Evolutionary conservation across 352 stramenopile genomes (phyloP).

Genomic region (Globisporangium nunn): DNA sequence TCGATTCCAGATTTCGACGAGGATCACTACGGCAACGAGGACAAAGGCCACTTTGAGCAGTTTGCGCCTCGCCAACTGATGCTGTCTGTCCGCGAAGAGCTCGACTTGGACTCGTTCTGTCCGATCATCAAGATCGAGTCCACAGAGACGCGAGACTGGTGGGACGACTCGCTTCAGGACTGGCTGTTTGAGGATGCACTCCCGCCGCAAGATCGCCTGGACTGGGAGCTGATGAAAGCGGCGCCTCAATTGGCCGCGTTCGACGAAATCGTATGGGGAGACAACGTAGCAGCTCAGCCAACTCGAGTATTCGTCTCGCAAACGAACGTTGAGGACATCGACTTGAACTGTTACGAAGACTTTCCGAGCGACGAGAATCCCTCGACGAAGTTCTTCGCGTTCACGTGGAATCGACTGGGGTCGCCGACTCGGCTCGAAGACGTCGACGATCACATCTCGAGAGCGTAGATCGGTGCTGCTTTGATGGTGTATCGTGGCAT

Average conservation of each 20-base stretch:
- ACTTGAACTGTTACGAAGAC: slow-evolving; percentile 26
- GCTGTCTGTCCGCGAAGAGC: slow-evolving; percentile 17
- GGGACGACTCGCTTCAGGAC: slow-evolving; percentile 38
- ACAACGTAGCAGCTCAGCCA: neutral
- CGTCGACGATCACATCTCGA: neutral
- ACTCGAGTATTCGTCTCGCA: neutral
- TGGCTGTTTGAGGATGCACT: slow-evolving; percentile 31
- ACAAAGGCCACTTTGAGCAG: neutral
- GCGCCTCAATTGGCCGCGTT: neutral
- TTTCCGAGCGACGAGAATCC: slow-evolving; percentile 9
- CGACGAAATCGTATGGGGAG: slow-evolving; percentile 7
- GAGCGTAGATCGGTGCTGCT: neutral
- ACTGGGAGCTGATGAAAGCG: slow-evolving; percentile 34
- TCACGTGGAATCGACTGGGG: slow-evolving; percentile 2
- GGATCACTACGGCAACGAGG: neutral
- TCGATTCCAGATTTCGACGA: neutral
- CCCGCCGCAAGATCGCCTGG: slow-evolving; percentile 26
- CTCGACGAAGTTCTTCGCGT: slow-evolving; percentile 8
- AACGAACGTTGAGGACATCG: slow-evolving; percentile 4
- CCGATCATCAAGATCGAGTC: slow-evolving; percentile 11
- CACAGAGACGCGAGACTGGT: slow-evolving; percentile 20
- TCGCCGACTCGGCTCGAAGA: neutral
- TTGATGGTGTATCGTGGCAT: neutral
- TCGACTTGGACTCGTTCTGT: slow-evolving; percentile 1
- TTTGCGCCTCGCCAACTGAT: neutral